Base-by-base conservation (phyloP, 106 monocot species). In the Allium cepa region DNA sequence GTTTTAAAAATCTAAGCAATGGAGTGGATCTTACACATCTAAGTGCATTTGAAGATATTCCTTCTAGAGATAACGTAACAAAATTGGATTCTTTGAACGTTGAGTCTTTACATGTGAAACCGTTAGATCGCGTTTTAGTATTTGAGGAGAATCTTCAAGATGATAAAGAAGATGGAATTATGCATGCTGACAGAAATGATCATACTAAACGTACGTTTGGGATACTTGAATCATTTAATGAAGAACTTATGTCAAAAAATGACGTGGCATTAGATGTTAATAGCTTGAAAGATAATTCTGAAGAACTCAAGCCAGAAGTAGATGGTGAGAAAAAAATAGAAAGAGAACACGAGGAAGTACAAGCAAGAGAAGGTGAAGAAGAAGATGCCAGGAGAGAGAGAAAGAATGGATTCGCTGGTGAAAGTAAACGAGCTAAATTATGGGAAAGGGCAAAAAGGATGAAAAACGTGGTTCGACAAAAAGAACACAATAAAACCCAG, bases 301-400 rank as follows among this genome's bases (percentile, higher is more conserved):
- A 73, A n/a, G 55, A 59, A 53, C 36, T 47, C 16, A 11, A 76
- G 36, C 36, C 27, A 64, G 59, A 15, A 59, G 74, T 28, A 56
- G 63, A 78, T 56, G 71, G 61, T 46, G 78, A 36, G 36, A 36
- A 36, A 36, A 36, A 36, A 4, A 36, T 36, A 64, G 81, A 71
- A 66, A 75, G 26, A 49, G 71, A 78, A 68, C 57, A 64, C 26
- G 78, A 80, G 27, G 59, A 64, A 62, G 83, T 81, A 57, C 68
- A 56, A 59, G 67, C 46, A 17, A 80, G 61, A 73, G 73, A 71
- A 63, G 13, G 63, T 49, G 87, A 83, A 77, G 79, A 82, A 80
- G 83, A 93, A 66, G 80, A 57, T 70, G 82, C 87, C 52, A 80
- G 69, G 92, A 97, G 80, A 89, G 91, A 77, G 89, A 89, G 57